Evolutionary conservation across 768 basidiomycete species (phyloP).

Genomic region (Saitozyma sp.): DNA sequence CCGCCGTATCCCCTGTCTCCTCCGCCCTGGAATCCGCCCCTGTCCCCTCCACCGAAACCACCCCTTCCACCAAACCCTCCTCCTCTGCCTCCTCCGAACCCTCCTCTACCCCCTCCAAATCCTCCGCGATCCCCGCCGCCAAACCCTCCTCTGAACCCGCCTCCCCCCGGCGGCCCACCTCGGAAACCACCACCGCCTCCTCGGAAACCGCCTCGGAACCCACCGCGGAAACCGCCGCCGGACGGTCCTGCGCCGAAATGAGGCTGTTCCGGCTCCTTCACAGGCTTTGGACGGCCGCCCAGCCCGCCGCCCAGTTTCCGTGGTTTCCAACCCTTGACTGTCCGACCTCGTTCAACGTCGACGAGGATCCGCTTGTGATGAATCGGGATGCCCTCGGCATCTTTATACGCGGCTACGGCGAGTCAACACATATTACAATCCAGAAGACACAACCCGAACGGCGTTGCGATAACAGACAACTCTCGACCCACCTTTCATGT

Average conservation of each 20-base stretch:
- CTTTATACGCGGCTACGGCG: conserved; percentile 77
- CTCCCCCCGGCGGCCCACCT: conserved; percentile 35
- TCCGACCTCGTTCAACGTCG: conserved; percentile 96
- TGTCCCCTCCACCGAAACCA: conserved; percentile 53
- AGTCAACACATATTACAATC: not conserved
- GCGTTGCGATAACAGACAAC: not conserved
- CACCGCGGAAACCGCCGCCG: conserved; percentile 56
- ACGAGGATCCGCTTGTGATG: conserved; percentile 95
- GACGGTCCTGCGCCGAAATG: conserved; percentile 53
- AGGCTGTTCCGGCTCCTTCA: conserved; percentile 59
- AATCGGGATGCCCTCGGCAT: conserved; percentile 93
- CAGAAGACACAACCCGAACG: not conserved
- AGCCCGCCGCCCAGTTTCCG: conserved; percentile 94
- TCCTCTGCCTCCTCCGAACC: conserved; percentile 18
- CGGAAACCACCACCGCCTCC: conserved; percentile 41
- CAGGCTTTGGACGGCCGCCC: conserved; percentile 88
- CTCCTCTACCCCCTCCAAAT: conserved; percentile 25
- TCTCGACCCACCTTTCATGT: conserved; percentile 84
- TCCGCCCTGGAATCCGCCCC: conserved; percentile 55
- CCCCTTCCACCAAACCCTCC: conserved; percentile 12
- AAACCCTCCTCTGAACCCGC: conserved; percentile 41
- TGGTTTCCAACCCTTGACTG: conserved; percentile 98
- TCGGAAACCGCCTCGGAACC: conserved; percentile 48
- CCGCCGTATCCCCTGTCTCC: conserved; percentile 38
- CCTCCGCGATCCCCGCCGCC: conserved; percentile 52